Evolutionary conservation across 495 filamentous ascomycete species (phyloP).

Genomic region (Pseudoneurospora amorphoporcata): DNA sequence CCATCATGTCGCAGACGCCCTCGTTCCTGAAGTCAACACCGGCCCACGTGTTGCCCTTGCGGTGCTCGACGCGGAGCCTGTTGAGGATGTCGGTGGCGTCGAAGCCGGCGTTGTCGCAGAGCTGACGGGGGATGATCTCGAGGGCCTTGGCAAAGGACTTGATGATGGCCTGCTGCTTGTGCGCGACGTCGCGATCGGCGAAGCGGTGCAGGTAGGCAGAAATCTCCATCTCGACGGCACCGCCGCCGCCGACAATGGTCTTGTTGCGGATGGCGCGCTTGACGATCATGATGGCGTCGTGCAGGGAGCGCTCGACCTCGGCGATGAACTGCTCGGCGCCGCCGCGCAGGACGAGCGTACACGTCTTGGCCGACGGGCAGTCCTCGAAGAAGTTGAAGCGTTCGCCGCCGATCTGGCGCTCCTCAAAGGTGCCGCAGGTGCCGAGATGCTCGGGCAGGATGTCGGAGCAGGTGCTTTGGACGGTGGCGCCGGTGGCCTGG

Average conservation of each 20-base stretch:
- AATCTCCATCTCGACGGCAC: slow-evolving; percentile 93
- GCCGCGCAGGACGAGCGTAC: slow-evolving; percentile 88
- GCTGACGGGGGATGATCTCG: slow-evolving; percentile 90
- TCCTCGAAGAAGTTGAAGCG: slow-evolving; percentile 97
- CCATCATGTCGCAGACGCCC: slow-evolving; percentile 85
- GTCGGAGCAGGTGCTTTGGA: slow-evolving; percentile 95
- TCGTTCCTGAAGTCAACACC: slow-evolving; percentile 93
- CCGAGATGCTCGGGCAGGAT: slow-evolving; percentile 84
- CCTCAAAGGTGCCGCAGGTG: slow-evolving; percentile 83
- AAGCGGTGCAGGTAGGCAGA: slow-evolving; percentile 84
- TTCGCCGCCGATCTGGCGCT: slow-evolving; percentile 93
- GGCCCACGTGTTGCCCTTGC: slow-evolving; percentile 82
- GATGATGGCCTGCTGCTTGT: slow-evolving; percentile 95
- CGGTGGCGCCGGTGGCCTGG: slow-evolving; percentile 82
- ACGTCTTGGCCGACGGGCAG: slow-evolving; percentile 90
- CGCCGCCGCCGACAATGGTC: slow-evolving; percentile 89
- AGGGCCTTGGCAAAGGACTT: slow-evolving; percentile 96
- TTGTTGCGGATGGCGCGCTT: slow-evolving; percentile 92
- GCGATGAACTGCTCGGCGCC: slow-evolving; percentile 99
- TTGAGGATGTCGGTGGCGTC: slow-evolving; percentile 97
- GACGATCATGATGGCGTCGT: slow-evolving; percentile 99
- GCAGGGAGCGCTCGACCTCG: slow-evolving; percentile 91
- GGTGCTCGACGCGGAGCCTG: slow-evolving; percentile 85
- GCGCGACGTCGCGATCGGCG: slow-evolving; percentile 80
- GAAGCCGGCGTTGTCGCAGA: slow-evolving; percentile 97